A percentile compares a stretch with the other conserved stretches of the same genome.
phyloP scores from a whole-genome alignment of 495 filamentous ascomycete species.

The Aspergillus steynii region DNA sequence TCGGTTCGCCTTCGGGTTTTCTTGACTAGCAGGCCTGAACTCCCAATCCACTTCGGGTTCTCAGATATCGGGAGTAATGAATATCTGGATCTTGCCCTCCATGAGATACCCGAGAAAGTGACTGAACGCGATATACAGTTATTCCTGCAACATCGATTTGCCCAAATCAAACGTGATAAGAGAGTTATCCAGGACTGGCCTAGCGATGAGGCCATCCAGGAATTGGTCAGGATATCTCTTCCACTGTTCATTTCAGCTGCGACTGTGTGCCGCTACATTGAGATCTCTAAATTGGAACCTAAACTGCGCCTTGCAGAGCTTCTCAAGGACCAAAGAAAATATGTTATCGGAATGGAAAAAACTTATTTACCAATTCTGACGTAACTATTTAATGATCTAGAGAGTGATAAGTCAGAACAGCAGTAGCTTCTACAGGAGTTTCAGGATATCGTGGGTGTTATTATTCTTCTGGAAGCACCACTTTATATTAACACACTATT shows the following conservation, averaged over 20 bases:
- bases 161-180: slow-evolving; percentile 13
- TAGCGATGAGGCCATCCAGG: slow-evolving; percentile 13
- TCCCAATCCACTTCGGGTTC: slow-evolving; percentile 41
- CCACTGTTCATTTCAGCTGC: slow-evolving; percentile 35
- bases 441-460: slow-evolving; percentile 21
- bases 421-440: slow-evolving; percentile 22
- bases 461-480: slow-evolving; percentile 26
- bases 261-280: slow-evolving; percentile 28
- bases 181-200: slow-evolving; percentile 36
- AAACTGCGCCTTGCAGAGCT: slow-evolving; percentile 15
- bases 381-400: slow-evolving; percentile 8
- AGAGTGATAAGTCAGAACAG: slow-evolving; percentile 10
- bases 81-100: slow-evolving; percentile 23
- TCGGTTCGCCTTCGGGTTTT: slow-evolving; percentile 26
- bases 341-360: slow-evolving; percentile 19
- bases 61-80: not conserved
- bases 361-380: slow-evolving; percentile 28
- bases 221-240: slow-evolving; percentile 18
- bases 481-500: slow-evolving; percentile 21
- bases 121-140: slow-evolving; percentile 28
- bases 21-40: slow-evolving; percentile 46
- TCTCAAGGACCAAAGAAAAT: slow-evolving; percentile 17
- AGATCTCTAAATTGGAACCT: slow-evolving; percentile 20
- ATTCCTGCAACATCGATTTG: slow-evolving; percentile 22
- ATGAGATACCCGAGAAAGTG: slow-evolving; percentile 12